Percentiles rank a stretch among this genome's conserved stretches.
phyloP scores from a whole-genome alignment of 192 early-diverging fungal species.

The Geranomyces variabilis region DNA sequence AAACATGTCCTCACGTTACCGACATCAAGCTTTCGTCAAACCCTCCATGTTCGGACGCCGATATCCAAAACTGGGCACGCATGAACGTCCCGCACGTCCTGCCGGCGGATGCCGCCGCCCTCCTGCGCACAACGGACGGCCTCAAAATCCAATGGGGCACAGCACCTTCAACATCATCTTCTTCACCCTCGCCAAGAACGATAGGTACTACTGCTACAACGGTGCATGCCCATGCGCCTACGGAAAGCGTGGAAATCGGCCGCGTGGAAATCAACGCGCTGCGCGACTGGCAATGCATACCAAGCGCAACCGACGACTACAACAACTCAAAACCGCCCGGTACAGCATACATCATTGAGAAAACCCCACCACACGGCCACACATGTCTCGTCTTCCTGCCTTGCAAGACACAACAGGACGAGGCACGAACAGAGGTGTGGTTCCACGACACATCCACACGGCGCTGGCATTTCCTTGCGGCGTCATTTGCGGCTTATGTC shows the following conservation, averaged over 20 bases:
- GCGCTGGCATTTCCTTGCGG: slow-evolving; percentile 8
- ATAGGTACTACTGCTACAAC: too few species aligned
- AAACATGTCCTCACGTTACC: background rate
- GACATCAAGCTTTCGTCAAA: background rate
- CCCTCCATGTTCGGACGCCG: background rate
- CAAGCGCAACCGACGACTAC: background rate
- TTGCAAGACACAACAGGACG: background rate
- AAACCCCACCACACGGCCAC: background rate
- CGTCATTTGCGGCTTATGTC: slow-evolving; percentile 38
- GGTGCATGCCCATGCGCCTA: too few species aligned
- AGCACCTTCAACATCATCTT: background rate
- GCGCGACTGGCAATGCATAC: background rate
- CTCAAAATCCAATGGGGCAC: slow-evolving; percentile 2
- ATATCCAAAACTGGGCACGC: background rate
- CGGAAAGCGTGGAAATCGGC: background rate
- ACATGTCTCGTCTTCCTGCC: background rate
- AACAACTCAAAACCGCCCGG: background rate
- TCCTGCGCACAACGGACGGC: background rate
- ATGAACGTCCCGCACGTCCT: slow-evolving; percentile 2
- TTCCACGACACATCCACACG: background rate
- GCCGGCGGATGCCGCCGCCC: background rate
- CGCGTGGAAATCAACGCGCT: slow-evolving; percentile 5
- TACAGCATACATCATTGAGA: background rate
- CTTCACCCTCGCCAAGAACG: background rate
- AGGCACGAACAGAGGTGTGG: background rate